A percentile compares a stretch with the other conserved stretches of the same genome.
phyloP scores from a whole-genome alignment of 208 protist genomes.

The Crithidia brevicula region DNA sequence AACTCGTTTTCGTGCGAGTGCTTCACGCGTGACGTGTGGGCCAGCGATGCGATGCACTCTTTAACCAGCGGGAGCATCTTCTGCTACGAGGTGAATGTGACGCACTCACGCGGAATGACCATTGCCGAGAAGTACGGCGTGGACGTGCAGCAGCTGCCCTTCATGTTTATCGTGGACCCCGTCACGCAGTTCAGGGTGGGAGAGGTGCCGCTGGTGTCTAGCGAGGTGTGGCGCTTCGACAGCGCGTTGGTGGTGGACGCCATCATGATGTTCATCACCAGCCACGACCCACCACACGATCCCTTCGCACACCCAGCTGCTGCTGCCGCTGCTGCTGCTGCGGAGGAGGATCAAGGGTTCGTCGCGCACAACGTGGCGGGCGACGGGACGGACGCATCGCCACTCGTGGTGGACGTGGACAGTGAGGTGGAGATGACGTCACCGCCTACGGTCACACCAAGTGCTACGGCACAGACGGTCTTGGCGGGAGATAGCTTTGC shows the following conservation, averaged over 20 bases:
- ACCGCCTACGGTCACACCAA: slow-evolving; percentile 21
- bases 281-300: slow-evolving; percentile 39
- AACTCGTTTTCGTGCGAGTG: slow-evolving; percentile 62
- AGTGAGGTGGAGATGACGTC: slow-evolving; percentile 34
- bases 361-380: neutral
- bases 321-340: neutral
- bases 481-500: slow-evolving; percentile 13
- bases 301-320: slow-evolving; percentile 18
- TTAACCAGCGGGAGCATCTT: slow-evolving; percentile 42
- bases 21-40: slow-evolving; percentile 80
- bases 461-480: neutral
- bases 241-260: slow-evolving; percentile 44
- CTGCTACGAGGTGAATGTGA: slow-evolving; percentile 62
- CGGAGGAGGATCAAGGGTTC: neutral
- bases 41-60: slow-evolving; percentile 40
- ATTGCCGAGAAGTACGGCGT: slow-evolving; percentile 56
- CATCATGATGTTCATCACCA: slow-evolving; percentile 47
- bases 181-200: slow-evolving; percentile 57
- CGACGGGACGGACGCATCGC: neutral
- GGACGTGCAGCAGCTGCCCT: slow-evolving; percentile 34
- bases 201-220: slow-evolving; percentile 32
- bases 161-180: slow-evolving; percentile 74
- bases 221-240: slow-evolving; percentile 35
- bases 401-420: slow-evolving; percentile 35
- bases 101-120: slow-evolving; percentile 35